These are phyloP conservation scores for Beauveria scarabaeidicola DNA, from an alignment of 2,329 filamentous ascomycete genomes.

Conservation along the genomic window DNA sequence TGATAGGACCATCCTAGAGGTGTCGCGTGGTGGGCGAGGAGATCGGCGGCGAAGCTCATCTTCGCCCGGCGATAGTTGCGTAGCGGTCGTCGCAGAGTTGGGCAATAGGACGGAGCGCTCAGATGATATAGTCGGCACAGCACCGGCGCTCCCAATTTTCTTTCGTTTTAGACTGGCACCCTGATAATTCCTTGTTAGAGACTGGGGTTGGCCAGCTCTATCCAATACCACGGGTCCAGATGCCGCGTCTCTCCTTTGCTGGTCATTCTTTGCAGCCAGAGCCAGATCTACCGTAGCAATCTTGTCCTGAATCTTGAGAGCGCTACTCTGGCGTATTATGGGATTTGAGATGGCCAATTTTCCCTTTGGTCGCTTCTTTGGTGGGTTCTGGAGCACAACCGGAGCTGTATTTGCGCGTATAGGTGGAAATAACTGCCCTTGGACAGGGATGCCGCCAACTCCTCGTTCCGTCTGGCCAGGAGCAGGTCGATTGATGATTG, in stretches of 20 bases:
- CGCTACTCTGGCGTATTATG: conserved; percentile 28
- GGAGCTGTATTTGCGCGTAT: conserved; percentile 24
- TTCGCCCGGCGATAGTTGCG: conserved; percentile 41
- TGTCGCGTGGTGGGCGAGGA: conserved; percentile 29
- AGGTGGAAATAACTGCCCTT: conserved; percentile 35
- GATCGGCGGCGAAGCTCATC: conserved; percentile 45
- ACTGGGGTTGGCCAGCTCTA: not conserved
- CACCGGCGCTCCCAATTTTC: conserved; percentile 19
- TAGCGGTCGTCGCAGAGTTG: conserved; percentile 34
- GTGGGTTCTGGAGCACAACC: conserved; percentile 12
- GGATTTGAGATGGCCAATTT: conserved; percentile 43
- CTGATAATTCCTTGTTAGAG: not conserved
- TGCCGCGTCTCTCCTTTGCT: conserved; percentile 22
- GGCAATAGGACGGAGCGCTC: not conserved
- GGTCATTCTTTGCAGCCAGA: conserved; percentile 39
- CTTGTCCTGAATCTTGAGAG: conserved; percentile 33
- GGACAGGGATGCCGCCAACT: conserved; percentile 30
- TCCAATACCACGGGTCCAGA: not conserved
- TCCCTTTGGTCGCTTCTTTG: conserved; percentile 23
- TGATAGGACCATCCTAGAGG: not conserved
- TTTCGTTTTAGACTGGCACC: conserved; percentile 26
- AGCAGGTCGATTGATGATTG: conserved; percentile 29
- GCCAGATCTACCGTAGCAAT: conserved; percentile 42
- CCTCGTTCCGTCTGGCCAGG: conserved; percentile 27
- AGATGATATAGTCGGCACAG: not conserved